phyloP scores from a whole-genome alignment of 1,139 yeast species.

The Protomyces inundatus region DNA sequence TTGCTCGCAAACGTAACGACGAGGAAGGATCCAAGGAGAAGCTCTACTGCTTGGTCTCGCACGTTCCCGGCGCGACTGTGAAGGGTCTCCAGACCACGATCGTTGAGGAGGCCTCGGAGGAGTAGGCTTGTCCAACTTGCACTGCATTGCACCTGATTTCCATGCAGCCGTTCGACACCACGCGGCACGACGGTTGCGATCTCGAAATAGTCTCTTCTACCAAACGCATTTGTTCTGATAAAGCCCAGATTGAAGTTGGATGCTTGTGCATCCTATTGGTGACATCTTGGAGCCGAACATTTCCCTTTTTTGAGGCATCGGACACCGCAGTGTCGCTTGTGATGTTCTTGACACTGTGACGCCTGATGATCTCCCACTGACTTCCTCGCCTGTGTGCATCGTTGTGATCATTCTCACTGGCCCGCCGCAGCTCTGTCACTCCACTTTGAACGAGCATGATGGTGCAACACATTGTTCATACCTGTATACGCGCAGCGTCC shows the following conservation, averaged over 20 bases:
- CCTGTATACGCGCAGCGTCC: too few species aligned
- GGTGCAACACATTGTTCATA: too few species aligned
- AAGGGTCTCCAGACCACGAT: conserved; percentile 98
- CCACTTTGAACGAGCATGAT: too few species aligned
- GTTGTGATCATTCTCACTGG: too few species aligned
- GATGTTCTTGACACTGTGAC: neutral
- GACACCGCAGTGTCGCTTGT: neutral
- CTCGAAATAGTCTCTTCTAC: neutral
- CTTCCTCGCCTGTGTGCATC: neutral
- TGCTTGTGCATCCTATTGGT: neutral
- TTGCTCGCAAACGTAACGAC: conserved; percentile 99
- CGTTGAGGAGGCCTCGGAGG: conserved; percentile 55
- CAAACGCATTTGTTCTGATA: neutral
- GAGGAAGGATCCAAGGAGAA: conserved; percentile 99
- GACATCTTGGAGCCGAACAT: neutral
- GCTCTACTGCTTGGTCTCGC: conserved; percentile 97
- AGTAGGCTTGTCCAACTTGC: neutral
- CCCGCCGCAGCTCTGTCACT: too few species aligned
- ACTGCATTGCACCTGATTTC: neutral
- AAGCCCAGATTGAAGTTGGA: neutral
- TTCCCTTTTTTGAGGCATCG: neutral
- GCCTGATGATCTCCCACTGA: neutral
- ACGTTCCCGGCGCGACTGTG: conserved; percentile 87
- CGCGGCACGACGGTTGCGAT: neutral
- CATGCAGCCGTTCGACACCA: neutral